These are phyloP conservation scores for Taxillus chinensis DNA, from an alignment of 164 flowering plant genomes.

Conservation along the genomic window DNA sequence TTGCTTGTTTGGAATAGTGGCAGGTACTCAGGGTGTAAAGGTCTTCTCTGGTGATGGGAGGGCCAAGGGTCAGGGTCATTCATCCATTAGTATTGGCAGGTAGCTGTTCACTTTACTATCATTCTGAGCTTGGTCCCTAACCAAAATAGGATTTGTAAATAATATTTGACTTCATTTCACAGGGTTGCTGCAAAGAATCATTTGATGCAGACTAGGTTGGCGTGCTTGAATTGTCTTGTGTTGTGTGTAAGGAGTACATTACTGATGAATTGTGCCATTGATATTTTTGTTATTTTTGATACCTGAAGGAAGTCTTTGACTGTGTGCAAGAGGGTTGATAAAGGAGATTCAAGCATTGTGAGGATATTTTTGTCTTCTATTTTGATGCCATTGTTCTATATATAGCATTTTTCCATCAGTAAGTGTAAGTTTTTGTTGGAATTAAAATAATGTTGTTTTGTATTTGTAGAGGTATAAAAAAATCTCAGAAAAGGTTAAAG, in stretches of 20 bases:
- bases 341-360: slow-evolving; percentile 8
- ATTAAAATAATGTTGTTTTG: neutral
- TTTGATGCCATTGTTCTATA: neutral
- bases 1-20: slow-evolving; percentile 5
- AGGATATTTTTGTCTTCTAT: slow-evolving; percentile 10
- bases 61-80: slow-evolving; percentile 12
- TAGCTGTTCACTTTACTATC: slow-evolving; percentile 4
- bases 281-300: neutral
- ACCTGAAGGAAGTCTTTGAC: slow-evolving; percentile 39
- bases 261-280: neutral
- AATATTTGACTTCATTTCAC: slow-evolving; percentile 1
- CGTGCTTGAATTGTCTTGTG: neutral
- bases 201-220: slow-evolving; percentile 22
- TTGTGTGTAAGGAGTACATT: neutral
- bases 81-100: slow-evolving; percentile 19
- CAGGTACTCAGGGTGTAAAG: slow-evolving; percentile 13
- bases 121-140: neutral
- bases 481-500: slow-evolving; percentile 14
- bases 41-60: slow-evolving; percentile 13
- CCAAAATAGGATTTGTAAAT: neutral
- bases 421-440: neutral
- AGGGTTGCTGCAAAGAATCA: slow-evolving; percentile 20
- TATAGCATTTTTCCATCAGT: neutral
- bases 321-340: slow-evolving; percentile 17
- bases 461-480: slow-evolving; percentile 20